phyloP scores from a whole-genome alignment of 176 grass and related monocot genomes.

The Hordeum marinum region DNA sequence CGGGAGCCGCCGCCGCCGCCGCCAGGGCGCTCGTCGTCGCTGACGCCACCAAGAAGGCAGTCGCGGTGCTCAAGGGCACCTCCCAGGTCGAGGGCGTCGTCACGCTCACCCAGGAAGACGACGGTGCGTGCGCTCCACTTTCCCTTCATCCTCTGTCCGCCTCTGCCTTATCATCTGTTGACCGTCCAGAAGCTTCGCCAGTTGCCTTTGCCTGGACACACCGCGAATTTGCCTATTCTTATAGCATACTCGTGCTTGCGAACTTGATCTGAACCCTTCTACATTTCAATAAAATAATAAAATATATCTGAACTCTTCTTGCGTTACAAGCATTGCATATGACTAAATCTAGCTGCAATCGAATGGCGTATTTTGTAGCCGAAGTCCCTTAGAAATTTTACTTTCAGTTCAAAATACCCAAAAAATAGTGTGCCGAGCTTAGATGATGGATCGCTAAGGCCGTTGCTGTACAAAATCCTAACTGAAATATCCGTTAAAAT shows the following conservation, averaged over 20 bases:
- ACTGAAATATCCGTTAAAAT: not conserved
- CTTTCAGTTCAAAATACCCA: not conserved
- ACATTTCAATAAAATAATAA: no score
- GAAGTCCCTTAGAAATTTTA: not conserved
- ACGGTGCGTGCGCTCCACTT: slow-evolving; percentile 25
- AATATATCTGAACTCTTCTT: not conserved
- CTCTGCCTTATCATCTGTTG: not conserved
- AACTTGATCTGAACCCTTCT: not conserved
- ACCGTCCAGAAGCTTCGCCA: not conserved
- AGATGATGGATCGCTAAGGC: not conserved
- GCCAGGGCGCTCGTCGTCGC: slow-evolving; percentile 40
- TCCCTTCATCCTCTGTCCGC: not conserved
- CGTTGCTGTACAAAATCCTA: not conserved
- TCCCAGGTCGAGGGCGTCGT: slow-evolving; percentile 81
- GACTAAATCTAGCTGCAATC: not conserved
- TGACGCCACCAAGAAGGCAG: slow-evolving; percentile 77
- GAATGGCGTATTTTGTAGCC: not conserved
- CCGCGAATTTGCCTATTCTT: not conserved
- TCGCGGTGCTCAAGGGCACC: slow-evolving; percentile 80
- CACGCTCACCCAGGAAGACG: slow-evolving; percentile 72
- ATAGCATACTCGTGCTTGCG: not conserved
- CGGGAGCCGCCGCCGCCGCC: not conserved
- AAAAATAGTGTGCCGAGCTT: not conserved
- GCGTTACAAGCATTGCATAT: not conserved
- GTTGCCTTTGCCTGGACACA: not conserved